Evolutionary conservation across 371 early-diverging fungal species (phyloP).

Genomic region (Apophysomyces elegans): DNA sequence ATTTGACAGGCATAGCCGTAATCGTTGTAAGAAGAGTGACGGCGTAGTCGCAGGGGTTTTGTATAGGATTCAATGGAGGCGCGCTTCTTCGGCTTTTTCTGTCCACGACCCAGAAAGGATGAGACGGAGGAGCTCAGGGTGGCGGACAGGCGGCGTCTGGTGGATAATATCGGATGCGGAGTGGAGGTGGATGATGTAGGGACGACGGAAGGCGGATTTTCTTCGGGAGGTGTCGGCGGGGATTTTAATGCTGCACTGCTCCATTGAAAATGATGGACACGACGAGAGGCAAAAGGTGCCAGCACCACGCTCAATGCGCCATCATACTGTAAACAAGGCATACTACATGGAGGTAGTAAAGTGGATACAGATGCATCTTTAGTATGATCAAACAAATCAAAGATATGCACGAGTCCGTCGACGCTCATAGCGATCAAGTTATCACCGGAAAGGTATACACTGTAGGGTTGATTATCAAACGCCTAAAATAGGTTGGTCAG

Average conservation of each 20-base stretch:
- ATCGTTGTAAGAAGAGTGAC: slow-evolving; percentile 49
- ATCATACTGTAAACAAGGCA: slow-evolving; percentile 48
- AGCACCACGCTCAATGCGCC: slow-evolving; percentile 37
- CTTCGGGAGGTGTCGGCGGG: neutral
- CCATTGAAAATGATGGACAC: slow-evolving; percentile 48
- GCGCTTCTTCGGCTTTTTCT: slow-evolving; percentile 10
- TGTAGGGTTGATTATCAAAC: slow-evolving; percentile 52
- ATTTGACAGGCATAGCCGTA: slow-evolving; percentile 50
- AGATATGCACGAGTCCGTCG: slow-evolving; percentile 40
- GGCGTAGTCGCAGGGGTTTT: slow-evolving; percentile 29
- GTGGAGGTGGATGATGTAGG: slow-evolving; percentile 13
- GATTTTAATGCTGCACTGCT: neutral
- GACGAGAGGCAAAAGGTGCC: slow-evolving; percentile 40
- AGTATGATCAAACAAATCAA: slow-evolving; percentile 35
- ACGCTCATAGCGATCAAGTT: slow-evolving; percentile 43
- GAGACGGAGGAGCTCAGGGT: slow-evolving; percentile 12
- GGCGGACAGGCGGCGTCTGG: slow-evolving; percentile 11
- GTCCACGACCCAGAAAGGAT: slow-evolving; percentile 8
- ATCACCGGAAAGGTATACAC: slow-evolving; percentile 43
- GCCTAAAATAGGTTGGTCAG: slow-evolving; percentile 27
- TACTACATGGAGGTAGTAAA: slow-evolving; percentile 36
- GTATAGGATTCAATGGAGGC: slow-evolving; percentile 3
- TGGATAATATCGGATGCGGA: slow-evolving; percentile 9
- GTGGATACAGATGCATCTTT: slow-evolving; percentile 21
- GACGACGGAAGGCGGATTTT: slow-evolving; percentile 3